Evolutionary conservation across 257 asterid species (phyloP), one percentile per base, ranked within the genome.

Genomic region (Coffea eugenioides): DNA sequence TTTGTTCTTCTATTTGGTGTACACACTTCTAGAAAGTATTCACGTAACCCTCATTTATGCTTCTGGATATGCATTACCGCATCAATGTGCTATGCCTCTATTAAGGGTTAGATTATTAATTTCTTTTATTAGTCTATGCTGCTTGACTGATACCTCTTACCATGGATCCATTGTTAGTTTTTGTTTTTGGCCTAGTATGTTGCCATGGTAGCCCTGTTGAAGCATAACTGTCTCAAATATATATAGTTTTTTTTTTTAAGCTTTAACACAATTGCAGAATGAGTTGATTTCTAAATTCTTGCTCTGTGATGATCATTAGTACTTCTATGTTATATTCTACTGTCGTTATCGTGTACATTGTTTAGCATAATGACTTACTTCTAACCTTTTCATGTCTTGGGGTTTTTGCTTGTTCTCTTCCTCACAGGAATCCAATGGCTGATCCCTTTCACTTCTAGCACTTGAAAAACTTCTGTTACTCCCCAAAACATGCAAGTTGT

Each of bases 401-500:
- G 21, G 10, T 36, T 5, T 27, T 13, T 18, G 31, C 21, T 20
- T 69, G 20, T 25, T 41, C 31, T 45, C 27, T 11, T 69, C 21
- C 43, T 69, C 15, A 41, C 79, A 59, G 79, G 79, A 21, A 15
- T 69, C 2, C 14, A 18, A 23, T 27, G 34, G 73, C 52, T 21
- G n/a, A 34, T 43, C 54, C 43, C 39, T 75, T 74, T 27, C 67
- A 54, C 52, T 56, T 23, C 36, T 45, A 23, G 57, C 41, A 75
- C 36, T 59, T 36, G 56, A 25, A 56, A 39, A 75, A 49, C 59
- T 72, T 69, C 61, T n/a, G 25, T 62, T 62, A 83, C 72, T 56
- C 76, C 79, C 69, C 75, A 78, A 71, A 75, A 43, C 48, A 88
- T 90, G 92, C 77, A 79, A 4, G 41, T 75, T 54, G 75, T 86